A percentile compares a stretch with the other conserved stretches of the same genome.
phyloP scores from a whole-genome alignment of 2,329 filamentous ascomycete species.

The Colletotrichum sp. region DNA sequence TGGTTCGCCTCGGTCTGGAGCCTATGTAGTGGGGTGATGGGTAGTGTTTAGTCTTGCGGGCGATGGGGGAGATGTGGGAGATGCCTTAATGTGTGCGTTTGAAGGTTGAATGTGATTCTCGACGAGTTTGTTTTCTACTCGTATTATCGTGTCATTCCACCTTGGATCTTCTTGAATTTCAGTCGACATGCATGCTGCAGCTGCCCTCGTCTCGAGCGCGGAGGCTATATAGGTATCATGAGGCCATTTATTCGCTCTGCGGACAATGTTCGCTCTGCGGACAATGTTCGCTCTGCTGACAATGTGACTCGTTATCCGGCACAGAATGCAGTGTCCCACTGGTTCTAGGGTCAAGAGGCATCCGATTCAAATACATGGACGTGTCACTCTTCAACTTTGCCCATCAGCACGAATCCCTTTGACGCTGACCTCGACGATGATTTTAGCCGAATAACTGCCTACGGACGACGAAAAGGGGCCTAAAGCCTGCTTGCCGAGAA shows the following conservation, averaged over 20 bases:
- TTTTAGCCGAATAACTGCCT: background rate
- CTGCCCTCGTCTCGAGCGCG: background rate
- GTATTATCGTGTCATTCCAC: background rate
- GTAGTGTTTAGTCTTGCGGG: background rate
- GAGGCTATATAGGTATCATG: background rate
- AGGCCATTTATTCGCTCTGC: background rate
- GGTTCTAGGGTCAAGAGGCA: background rate
- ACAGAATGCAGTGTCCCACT: rapidly evolving
- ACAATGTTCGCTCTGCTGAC: background rate
- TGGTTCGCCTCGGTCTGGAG: background rate
- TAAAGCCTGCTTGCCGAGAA: rapidly evolving
- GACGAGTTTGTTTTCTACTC: background rate
- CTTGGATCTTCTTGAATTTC: background rate
- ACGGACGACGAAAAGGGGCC: background rate
- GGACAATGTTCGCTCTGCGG: background rate
- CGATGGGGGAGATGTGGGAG: background rate
- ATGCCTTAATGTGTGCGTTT: background rate
- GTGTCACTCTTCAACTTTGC: background rate
- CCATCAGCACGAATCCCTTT: background rate
- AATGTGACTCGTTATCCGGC: rapidly evolving
- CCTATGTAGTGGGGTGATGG: background rate
- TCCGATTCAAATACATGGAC: background rate
- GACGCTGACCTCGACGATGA: background rate
- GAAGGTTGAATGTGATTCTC: background rate
- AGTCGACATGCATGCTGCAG: background rate